A percentile compares a stretch with the other conserved stretches of the same genome.
phyloP scores from a whole-genome alignment of 352 stramenopile genomes.

The Pythium brassicae region DNA sequence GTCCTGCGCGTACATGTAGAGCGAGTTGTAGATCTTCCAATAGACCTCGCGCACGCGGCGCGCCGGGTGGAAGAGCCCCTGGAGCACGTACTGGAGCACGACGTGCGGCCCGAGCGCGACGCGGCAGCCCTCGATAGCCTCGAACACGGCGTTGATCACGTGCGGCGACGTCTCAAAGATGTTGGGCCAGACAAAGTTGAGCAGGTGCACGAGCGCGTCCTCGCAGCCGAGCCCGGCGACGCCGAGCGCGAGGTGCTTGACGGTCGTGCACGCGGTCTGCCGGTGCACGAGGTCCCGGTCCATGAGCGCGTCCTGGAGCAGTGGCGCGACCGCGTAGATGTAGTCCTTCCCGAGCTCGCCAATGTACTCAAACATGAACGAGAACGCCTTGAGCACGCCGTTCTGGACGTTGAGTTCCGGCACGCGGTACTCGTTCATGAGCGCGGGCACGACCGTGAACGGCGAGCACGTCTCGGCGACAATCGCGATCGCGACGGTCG shows the following conservation, averaged over 20 bases:
- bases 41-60: constrained; percentile 98
- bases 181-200: constrained; percentile 99
- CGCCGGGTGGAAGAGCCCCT: constrained; percentile 98
- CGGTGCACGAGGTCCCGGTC: constrained; percentile 98
- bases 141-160: constrained; percentile 98
- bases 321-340: constrained; percentile 97
- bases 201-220: constrained; percentile 96
- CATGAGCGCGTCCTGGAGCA: constrained; percentile 99
- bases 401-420: constrained; percentile 99
- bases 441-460: constrained; percentile 97
- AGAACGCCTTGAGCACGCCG: constrained; percentile 98
- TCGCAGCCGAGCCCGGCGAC: constrained; percentile 96
- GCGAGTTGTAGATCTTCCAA: constrained; percentile 99
- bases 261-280: constrained; percentile 95
- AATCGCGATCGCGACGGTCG: constrained; percentile 99
- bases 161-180: constrained; percentile 99
- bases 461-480: constrained; percentile 99
- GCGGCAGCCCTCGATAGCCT: constrained; percentile 97
- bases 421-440: constrained; percentile 99
- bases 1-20: constrained; percentile 99
- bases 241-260: constrained; percentile 98
- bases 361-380: constrained; percentile 99
- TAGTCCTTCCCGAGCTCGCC: constrained; percentile 99
- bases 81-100: constrained; percentile 96
- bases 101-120: constrained; percentile 95